Conservation (phyloP, 257 asterid genomes). For the Rhazya stricta region DNA sequence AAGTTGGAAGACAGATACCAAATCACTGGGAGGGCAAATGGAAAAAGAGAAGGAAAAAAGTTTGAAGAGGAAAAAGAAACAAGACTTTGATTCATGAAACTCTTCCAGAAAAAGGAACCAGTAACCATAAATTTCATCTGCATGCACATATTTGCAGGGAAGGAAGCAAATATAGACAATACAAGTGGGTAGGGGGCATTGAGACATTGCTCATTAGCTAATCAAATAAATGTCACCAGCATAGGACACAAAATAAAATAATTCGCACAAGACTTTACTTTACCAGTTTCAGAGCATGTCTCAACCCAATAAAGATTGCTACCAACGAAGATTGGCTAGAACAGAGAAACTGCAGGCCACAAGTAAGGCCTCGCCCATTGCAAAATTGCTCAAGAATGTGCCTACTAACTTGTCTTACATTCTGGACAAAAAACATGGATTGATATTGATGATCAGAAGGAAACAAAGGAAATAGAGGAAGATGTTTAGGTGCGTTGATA, state of each 20-base stretch:
- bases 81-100: background rate
- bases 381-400: slow-evolving; percentile 84
- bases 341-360: slow-evolving; percentile 84
- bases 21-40: slow-evolving; percentile 1
- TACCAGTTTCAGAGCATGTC: slow-evolving; percentile 91
- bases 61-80: background rate
- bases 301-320: slow-evolving; percentile 62
- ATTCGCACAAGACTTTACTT: slow-evolving; percentile 16
- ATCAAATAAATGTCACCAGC: background rate
- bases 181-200: background rate
- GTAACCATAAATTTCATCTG: background rate
- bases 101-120: background rate
- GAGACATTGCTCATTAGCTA: background rate
- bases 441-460: slow-evolving; percentile 8
- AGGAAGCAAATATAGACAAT: background rate
- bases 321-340: slow-evolving; percentile 58
- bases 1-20: background rate
- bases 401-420: slow-evolving; percentile 73
- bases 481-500: background rate
- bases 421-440: slow-evolving; percentile 43
- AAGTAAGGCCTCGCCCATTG: slow-evolving; percentile 63
- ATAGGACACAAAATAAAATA: slow-evolving; percentile 9
- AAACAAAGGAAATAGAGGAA: background rate
- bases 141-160: background rate
- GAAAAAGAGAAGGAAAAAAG: background rate